Base-by-base conservation (phyloP, 345 rosid genomes). In the Eucalyptus pauciflora region DNA sequence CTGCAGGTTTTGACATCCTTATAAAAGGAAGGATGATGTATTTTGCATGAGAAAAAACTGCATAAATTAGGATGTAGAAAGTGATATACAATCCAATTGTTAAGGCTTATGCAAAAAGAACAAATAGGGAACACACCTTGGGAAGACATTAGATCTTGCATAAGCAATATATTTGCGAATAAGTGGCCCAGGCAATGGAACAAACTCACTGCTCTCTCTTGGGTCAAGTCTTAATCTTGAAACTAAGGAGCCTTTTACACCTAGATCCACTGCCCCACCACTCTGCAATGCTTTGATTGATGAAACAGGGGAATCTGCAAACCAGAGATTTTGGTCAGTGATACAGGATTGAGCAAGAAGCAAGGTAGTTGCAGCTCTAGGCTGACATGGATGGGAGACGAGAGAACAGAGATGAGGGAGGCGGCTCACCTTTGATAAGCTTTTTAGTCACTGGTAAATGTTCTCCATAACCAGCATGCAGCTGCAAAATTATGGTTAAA, bases 1-100 rank as follows among this genome's bases (percentile, higher is more conserved):
- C 98, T 41, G 99, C 99, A 86, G 97, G 94, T 92, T 92, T 94
- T 46, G 99, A 93, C 99, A 98, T 96, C 93, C 99, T 97, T 90
- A 90, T 37, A 85, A 89, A 85, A 56, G 52, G 81, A 87, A 87
- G 83, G 83, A 11, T 13, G 13, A 41, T 41, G 29, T 10, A 76
- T 37, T 41, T 76, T 76, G 48, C 83, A 76, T 41, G 83, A 76
- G 81, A 69, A 69, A 76, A 76, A 41, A 76, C 48, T 41, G 83
- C 24, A 76, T 50, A 48, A 62, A 60, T 41, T 87, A 56, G 51
- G 81, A 46, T 49, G 31, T 62, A 18, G 83, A 45, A 69, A 69
- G 56, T 31, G 89, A n/a, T 50, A 27, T 85, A 43, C 58, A 87
- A 87, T 52, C 80, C 79, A 81, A 58, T 80, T 67, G 41, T 13